Percentiles rank a stretch among this genome's conserved stretches.
phyloP scores from a whole-genome alignment of 306 rosid genomes.

The Trifolium fragiferum region DNA sequence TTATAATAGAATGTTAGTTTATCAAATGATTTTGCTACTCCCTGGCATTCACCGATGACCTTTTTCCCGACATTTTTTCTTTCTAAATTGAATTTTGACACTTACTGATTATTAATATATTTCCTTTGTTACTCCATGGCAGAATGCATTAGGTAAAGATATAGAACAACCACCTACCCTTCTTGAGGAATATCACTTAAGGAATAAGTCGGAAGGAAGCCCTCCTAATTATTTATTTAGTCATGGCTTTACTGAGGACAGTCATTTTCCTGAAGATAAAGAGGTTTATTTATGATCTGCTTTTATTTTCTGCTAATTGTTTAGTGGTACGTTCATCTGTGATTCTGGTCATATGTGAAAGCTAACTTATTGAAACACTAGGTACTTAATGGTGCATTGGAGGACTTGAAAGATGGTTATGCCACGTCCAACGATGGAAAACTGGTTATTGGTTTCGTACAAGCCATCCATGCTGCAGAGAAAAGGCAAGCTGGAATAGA shows the following conservation, averaged over 20 bases:
- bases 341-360: constrained; percentile 26
- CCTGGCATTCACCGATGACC: constrained; percentile 25
- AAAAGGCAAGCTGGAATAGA: constrained; percentile 86
- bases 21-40: constrained; percentile 38
- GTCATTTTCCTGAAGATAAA: constrained; percentile 51
- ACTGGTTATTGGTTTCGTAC: constrained; percentile 78
- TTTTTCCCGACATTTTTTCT: constrained; percentile 9
- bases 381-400: constrained; percentile 58
- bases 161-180: constrained; percentile 57
- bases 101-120: constrained; percentile 39
- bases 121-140: constrained; percentile 47
- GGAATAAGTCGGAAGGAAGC: constrained; percentile 52
- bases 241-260: constrained; percentile 44
- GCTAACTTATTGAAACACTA: constrained; percentile 46
- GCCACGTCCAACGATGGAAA: constrained; percentile 76
- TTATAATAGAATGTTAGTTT: constrained; percentile 16
- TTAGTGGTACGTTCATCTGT: constrained; percentile 30
- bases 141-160: constrained; percentile 53
- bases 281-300: constrained; percentile 57
- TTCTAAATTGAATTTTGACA: constrained; percentile 36
- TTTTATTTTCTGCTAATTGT: constrained; percentile 9
- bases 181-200: constrained; percentile 71
- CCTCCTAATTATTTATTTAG: constrained; percentile 37
- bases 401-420: constrained; percentile 66
- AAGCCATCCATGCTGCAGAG: constrained; percentile 93